Base-by-base conservation (phyloP, 768 basidiomycete species). In the Pulveroboletus sp. region DNA sequence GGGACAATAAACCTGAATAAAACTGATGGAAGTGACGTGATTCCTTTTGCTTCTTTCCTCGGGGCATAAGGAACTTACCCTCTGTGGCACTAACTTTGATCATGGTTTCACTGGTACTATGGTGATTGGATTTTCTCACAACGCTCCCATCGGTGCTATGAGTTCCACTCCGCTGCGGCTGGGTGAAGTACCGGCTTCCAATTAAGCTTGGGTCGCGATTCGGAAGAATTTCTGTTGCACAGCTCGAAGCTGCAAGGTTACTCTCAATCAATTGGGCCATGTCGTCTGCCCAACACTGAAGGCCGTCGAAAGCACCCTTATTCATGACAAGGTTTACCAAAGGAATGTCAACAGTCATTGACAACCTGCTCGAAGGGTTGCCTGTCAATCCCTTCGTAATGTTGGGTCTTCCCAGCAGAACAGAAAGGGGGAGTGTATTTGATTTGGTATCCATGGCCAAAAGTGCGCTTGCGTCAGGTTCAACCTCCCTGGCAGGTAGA, bases 271-370 rank as follows among this genome's bases (percentile, higher is more conserved):
- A 76, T 59, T 88, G 90, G n/a, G 83, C 71, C 26, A 84, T 64
- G 61, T 97, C 93, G 62, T 99, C 96, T 7, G 83, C 84, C 76
- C 87, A 90, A 60, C 84, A 86, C 65, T 97, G 93, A 15, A 98
- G 65, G 11, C 80, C 79, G 61, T 97, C 91, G 8, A 93, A 67
- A 2, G 73, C 53, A 6, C 69, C 60, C 65, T 97, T 95, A 9
- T 79, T 74, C 42, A 92, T 57, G 35, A 79, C 70, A 10, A 77
- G 64, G 57, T 79, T 70, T n/a, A 87, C 66, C 5, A 83, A 82
- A 13, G 92, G 90, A 13, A 94, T 64, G 37, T 72, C 61, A 9
- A 72, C 51, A 5, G 60, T 56, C 17, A 68, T 26, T 11, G 53
- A 55, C 18, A 59, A 32, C 33, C 46, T 57, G 43, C 14, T 52